phyloP scores from a whole-genome alignment of 192 early-diverging fungal species.

The Entophlyctis luteolus region DNA sequence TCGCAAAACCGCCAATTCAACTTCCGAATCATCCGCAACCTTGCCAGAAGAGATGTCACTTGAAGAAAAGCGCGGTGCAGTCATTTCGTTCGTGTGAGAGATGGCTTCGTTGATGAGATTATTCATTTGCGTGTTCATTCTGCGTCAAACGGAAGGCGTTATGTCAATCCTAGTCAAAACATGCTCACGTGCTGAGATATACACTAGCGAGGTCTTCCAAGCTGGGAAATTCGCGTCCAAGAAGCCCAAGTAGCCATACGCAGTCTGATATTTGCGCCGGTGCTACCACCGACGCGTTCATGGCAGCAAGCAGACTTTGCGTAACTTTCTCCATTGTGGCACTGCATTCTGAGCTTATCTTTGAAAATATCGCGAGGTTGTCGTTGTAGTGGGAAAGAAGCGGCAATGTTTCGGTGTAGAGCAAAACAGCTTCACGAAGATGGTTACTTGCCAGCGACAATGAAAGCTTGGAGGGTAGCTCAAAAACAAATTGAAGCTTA shows the following conservation, averaged over 20 bases:
- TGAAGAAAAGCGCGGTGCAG: background rate
- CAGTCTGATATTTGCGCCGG: conserved; percentile 47
- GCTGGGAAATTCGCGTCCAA: conserved; percentile 20
- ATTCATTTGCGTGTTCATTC: conserved; percentile 14
- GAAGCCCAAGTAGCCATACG: conserved; percentile 34
- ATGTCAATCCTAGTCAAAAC: no score
- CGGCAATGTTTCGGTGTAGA: conserved; percentile 66
- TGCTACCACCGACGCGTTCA: conserved; percentile 35
- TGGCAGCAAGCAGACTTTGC: conserved; percentile 51
- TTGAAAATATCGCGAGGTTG: conserved; percentile 68
- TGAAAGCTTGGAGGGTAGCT: conserved; percentile 71
- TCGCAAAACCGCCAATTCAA: background rate
- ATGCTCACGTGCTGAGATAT: conserved; percentile 29
- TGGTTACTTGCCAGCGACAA: conserved; percentile 52
- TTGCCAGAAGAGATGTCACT: background rate
- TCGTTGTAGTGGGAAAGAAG: conserved; percentile 71
- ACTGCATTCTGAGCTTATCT: conserved; percentile 76
- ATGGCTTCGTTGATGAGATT: background rate
- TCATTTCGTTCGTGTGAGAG: background rate
- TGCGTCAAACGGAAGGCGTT: background rate
- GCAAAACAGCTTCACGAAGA: conserved; percentile 72
- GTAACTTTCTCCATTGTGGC: conserved; percentile 73
- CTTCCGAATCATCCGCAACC: background rate
- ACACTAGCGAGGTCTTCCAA: conserved; percentile 29
- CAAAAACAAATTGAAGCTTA: conserved; percentile 83